Evolutionary conservation across 345 rosid genomes (phyloP), one percentile per base, ranked within the genome.

Genomic region (Boechera retrofracta): DNA sequence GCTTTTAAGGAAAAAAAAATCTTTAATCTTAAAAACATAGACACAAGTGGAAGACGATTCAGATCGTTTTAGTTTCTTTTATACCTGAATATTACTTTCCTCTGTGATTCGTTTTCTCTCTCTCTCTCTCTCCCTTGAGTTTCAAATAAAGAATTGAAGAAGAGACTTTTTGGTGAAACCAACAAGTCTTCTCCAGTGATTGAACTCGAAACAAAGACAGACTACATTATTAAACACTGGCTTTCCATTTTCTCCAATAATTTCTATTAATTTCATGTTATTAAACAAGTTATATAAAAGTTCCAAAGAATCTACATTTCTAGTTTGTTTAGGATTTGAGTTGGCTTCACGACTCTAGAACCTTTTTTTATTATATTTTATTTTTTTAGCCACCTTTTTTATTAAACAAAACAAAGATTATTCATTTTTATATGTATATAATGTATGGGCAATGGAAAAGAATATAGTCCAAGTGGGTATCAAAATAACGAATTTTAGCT

Each of bases 261-360:
- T 70, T 62, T 76, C 70, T 69, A 12, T 49, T 31, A 32, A 13
- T 39, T 53, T 63, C 21, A 33, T 70, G 66, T 54, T 42, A 70
- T 53, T 76, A 31, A 69, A 52, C 39, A 21, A 42, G 24, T 42
- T 1, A 21, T 39, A 53, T 4, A 45, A 56, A 28, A 21, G 29
- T 64, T 36, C 72, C 36, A 6, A 52, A 69, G 38, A 45, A 52
- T 69, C 64, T 62, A 69, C 10, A 69, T 69, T 76, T 71, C 48
- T 31, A 29, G 15, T 77, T 57, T 45, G 10, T 64, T 33, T 36
- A 56, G 61, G 72, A 64, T 65, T 71, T 56, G 72, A 71, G 81
- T 77, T 64, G 72, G 72, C 77, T 48, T 65, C 81, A 77, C 77
- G 72, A 71, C 61, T 64, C 72, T 71, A 2, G 1, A 77, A 28